A percentile compares a stretch with the other conserved stretches of the same genome.
phyloP scores from a whole-genome alignment of 129 eudicot genomes.

The carrot (Daucus carota) region DH1_v3.0 NC_030384.2:41348501-41349000 shows the following conservation, averaged over 20 bases:
- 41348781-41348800: neutral
- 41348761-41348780: neutral
- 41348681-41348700: conserved; percentile 80
- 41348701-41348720: conserved; percentile 77
- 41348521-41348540: conserved; percentile 48
- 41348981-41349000: conserved; percentile 69
- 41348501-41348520: conserved; percentile 71
- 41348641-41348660: conserved; percentile 49
- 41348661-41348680: conserved; percentile 65
- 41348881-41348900: neutral
- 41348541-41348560: neutral
- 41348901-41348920: conserved; percentile 32
- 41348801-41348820: neutral
- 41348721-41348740: conserved; percentile 36
- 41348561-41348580: neutral
- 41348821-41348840: neutral
- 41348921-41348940: conserved; percentile 67
- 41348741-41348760: neutral
- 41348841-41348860: neutral
- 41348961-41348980: conserved; percentile 58
- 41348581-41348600: neutral
- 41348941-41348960: conserved; percentile 55
- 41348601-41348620: neutral
- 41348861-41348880: neutral
- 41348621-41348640: conserved; percentile 60